Evolutionary conservation across 2,329 filamentous ascomycete genomes (phyloP), one percentile per base, ranked within the genome.

Genomic region (Geosmithia morbida): DNA sequence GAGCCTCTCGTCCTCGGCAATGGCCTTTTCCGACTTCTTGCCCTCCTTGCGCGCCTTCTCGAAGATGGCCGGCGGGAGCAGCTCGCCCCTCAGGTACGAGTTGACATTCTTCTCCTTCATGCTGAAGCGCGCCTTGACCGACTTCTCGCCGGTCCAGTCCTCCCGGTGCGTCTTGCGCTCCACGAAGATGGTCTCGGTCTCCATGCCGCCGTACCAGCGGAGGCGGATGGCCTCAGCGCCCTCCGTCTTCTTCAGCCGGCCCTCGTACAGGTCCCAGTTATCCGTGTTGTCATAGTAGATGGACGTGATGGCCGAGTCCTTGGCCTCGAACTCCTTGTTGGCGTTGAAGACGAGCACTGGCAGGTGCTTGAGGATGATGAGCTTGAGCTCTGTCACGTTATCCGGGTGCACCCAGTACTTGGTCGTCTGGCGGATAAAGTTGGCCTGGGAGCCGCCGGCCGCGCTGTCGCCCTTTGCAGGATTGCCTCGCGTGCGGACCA

Each of bases 361-460:
- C 52, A 98, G 73, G 69, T 98, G 92, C 71, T 98, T 97, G 46
- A 98, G 72, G 59, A 98, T 89, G 60, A 98, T 90, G 63, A 98
- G 81, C 71, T 98, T 98, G 51, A 98, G 68, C 68, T 98, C 92
- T 5, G 92, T 97, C 56, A 98, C 92, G 60, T 98, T 98, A 66
- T 97, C 92, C 2, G 86, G 87, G 60, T 98, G 92, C 43, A 98
- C 92, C 92, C 92, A 98, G 70, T 98, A 98, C 66, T 98, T 98
- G 30, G 92, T 98, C 1, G 92, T 98, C 61, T 97, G 87, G 50
- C 92, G 85, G 51, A 98, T 81, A 60, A 98, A 98, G 71, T 85
- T 97, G 60, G 89, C 90, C 66, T 98, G 92, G 52, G 77, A 79
- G 48, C 90, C 92, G 56, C 92, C 92, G 16, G 92, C 92, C 7